Evolutionary conservation across 495 filamentous ascomycete genomes (phyloP).

Genomic region (Penicillium coprophilum): DNA sequence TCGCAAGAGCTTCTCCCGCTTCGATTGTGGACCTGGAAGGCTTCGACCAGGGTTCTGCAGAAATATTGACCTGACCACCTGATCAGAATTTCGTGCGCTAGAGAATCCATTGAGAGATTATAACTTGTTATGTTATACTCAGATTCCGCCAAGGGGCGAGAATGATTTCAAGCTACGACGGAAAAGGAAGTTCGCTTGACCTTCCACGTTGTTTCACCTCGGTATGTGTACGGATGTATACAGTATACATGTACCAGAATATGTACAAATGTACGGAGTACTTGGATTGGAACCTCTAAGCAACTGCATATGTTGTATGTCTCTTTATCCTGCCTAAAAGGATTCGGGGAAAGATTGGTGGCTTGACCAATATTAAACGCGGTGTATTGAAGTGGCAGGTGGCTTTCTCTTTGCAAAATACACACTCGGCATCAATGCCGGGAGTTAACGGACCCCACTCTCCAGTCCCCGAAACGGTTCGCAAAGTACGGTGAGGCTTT

Average conservation of each 20-base stretch:
- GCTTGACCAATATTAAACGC: conserved; percentile 21
- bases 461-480: conserved; percentile 15
- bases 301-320: not conserved
- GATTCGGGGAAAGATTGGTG: conserved; percentile 4
- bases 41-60: conserved; percentile 38
- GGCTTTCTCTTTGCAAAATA: conserved; percentile 3
- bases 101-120: not conserved
- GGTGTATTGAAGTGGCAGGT: conserved; percentile 24
- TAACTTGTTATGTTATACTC: not conserved
- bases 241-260: too few species aligned
- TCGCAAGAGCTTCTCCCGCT: conserved; percentile 49
- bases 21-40: conserved; percentile 48
- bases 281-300: too few species aligned
- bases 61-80: conserved; percentile 34
- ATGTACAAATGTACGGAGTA: not conserved
- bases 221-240: conserved; percentile 9
- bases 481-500: conserved; percentile 33
- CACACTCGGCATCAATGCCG: conserved; percentile 25
- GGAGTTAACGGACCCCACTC: conserved; percentile 23
- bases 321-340: not conserved
- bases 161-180: conserved; percentile 19
- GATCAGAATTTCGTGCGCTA: not conserved
- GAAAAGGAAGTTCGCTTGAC: conserved; percentile 30
- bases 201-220: conserved; percentile 26
- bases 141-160: conserved; percentile 11